Evolutionary conservation across 257 asterid genomes (phyloP).

Genomic region (Nicotiana otophora): DNA sequence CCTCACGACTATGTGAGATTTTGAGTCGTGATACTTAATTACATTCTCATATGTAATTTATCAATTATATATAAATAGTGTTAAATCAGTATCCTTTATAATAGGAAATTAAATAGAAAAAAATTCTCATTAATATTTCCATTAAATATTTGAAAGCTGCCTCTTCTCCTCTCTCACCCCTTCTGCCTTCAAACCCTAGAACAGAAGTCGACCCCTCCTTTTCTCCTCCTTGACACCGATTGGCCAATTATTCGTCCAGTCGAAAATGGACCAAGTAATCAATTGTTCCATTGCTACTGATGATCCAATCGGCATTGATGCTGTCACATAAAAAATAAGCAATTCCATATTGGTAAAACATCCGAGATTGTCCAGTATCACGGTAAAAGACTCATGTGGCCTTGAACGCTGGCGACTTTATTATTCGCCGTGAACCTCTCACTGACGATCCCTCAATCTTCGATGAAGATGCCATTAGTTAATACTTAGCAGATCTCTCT

Average conservation of each 20-base stretch:
- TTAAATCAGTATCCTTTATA: too few species aligned
- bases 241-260: conserved; percentile 58
- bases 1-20: too few species aligned
- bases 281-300: conserved; percentile 34
- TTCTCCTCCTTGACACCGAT: conserved; percentile 45
- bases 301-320: conserved; percentile 31
- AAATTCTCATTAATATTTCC: too few species aligned
- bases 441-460: conserved; percentile 20
- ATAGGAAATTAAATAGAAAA: too few species aligned
- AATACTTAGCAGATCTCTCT: conserved; percentile 43
- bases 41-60: too few species aligned
- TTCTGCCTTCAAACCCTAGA: too few species aligned
- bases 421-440: conserved; percentile 28
- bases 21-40: too few species aligned
- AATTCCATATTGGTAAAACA: conserved; percentile 46
- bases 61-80: too few species aligned
- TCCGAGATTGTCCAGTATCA: conserved; percentile 65
- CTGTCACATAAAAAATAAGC: conserved; percentile 30
- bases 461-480: conserved; percentile 55
- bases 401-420: conserved; percentile 64
- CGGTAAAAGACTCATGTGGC: conserved; percentile 47
- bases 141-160: too few species aligned
- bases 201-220: too few species aligned
- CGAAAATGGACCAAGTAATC: conserved; percentile 38
- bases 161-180: too few species aligned